Percentiles rank a stretch among this genome's conserved stretches.
These are phyloP conservation scores for Tricholoma saponaceum DNA, from an alignment of 768 basidiomycete genomes.

Conservation along the genomic window DNA sequence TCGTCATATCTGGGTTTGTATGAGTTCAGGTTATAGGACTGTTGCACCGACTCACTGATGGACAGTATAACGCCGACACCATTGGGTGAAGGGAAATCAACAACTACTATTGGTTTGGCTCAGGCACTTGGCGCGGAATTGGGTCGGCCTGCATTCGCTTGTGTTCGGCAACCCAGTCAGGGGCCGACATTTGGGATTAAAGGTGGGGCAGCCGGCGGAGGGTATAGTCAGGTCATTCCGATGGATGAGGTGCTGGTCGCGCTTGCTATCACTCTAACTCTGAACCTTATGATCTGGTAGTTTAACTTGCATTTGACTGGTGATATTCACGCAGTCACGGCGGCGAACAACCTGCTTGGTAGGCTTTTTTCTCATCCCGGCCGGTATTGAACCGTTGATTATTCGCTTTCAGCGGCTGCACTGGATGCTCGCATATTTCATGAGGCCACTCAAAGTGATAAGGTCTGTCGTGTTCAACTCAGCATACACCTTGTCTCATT, in stretches of 20 bases:
- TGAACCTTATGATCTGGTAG: constrained; percentile 29
- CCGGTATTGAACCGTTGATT: constrained; percentile 4
- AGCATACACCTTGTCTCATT: not conserved
- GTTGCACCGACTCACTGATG: constrained; percentile 9
- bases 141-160: constrained; percentile 89
- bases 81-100: constrained; percentile 97
- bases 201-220: constrained; percentile 96
- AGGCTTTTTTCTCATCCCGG: constrained; percentile 9
- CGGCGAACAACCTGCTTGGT: constrained; percentile 96
- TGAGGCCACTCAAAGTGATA: constrained; percentile 92
- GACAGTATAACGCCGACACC: constrained; percentile 91
- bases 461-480: constrained; percentile 36
- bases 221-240: constrained; percentile 98
- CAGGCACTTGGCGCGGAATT: constrained; percentile 96
- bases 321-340: constrained; percentile 96
- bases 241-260: constrained; percentile 80
- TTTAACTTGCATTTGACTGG: constrained; percentile 96
- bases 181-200: constrained; percentile 99
- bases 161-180: constrained; percentile 97
- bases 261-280: not conserved
- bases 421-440: constrained; percentile 98
- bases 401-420: constrained; percentile 67
- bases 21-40: not conserved
- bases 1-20: constrained; percentile 85
- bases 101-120: constrained; percentile 94